Conservation (phyloP, 164 flowering plant genomes). For the Piper longum region DNA sequence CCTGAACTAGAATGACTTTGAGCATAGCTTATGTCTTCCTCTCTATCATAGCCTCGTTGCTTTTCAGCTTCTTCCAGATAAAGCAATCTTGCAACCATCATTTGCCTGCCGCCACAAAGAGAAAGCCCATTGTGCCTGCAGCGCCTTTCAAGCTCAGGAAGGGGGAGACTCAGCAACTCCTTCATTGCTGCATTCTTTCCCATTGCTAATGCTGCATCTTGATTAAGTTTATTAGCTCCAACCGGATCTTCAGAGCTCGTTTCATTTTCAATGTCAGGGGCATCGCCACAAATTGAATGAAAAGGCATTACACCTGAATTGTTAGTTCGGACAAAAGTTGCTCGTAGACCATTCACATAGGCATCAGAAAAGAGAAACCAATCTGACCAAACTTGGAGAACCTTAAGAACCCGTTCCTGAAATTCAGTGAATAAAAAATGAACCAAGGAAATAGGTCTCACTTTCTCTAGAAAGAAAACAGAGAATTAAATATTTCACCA, state of each 20-base stretch:
- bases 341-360: slow-evolving; percentile 88
- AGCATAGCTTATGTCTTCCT: slow-evolving; percentile 52
- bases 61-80: slow-evolving; percentile 94
- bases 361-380: slow-evolving; percentile 99
- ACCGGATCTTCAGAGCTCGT: slow-evolving; percentile 27
- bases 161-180: slow-evolving; percentile 72
- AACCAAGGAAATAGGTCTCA: background rate
- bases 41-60: slow-evolving; percentile 56
- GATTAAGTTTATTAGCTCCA: slow-evolving; percentile 41
- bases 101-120: slow-evolving; percentile 91
- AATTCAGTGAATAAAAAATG: background rate
- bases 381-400: slow-evolving; percentile 98
- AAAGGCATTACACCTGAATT: slow-evolving; percentile 76
- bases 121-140: slow-evolving; percentile 97
- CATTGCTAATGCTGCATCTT: slow-evolving; percentile 91
- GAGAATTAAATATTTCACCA: no score
- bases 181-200: slow-evolving; percentile 82
- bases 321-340: slow-evolving; percentile 84
- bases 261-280: slow-evolving; percentile 66
- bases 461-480: no score
- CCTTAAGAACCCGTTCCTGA: slow-evolving; percentile 93
- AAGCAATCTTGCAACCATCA: slow-evolving; percentile 92
- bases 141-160: slow-evolving; percentile 87
- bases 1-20: slow-evolving; percentile 38
- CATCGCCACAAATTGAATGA: slow-evolving; percentile 91